phyloP scores from a whole-genome alignment of 129 eudicot species.

The Ambrosia trifida region DNA sequence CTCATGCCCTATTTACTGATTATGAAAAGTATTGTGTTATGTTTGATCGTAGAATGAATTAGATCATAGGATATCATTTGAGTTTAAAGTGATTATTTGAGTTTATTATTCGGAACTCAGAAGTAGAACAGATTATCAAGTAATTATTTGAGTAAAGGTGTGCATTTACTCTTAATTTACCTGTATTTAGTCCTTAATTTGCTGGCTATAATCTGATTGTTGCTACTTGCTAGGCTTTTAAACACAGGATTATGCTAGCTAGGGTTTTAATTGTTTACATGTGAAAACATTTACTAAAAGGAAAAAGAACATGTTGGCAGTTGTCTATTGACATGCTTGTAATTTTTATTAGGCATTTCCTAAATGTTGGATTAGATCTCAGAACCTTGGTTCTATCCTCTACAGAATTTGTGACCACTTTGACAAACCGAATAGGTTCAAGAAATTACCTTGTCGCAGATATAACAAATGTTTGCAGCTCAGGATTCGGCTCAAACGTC shows the following conservation, averaged over 20 bases:
- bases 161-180: neutral
- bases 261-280: neutral
- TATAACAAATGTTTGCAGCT: no score
- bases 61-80: no score
- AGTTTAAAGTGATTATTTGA: neutral
- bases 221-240: neutral
- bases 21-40: neutral
- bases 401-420: neutral
- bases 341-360: neutral
- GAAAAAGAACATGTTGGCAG: neutral
- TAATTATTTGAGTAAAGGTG: neutral
- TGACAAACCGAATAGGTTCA: neutral
- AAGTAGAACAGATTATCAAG: neutral
- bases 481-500: slow-evolving; percentile 23
- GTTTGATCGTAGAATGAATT: slow-evolving; percentile 1
- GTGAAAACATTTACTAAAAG: neutral
- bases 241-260: neutral
- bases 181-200: neutral
- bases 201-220: neutral
- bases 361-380: neutral
- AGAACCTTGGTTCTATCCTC: neutral
- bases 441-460: neutral
- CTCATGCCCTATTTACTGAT: no score
- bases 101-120: neutral
- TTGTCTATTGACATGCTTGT: neutral